These are phyloP conservation scores for Macrocybe gigantea DNA, from an alignment of 768 basidiomycete species.

Conservation along the genomic window DNA sequence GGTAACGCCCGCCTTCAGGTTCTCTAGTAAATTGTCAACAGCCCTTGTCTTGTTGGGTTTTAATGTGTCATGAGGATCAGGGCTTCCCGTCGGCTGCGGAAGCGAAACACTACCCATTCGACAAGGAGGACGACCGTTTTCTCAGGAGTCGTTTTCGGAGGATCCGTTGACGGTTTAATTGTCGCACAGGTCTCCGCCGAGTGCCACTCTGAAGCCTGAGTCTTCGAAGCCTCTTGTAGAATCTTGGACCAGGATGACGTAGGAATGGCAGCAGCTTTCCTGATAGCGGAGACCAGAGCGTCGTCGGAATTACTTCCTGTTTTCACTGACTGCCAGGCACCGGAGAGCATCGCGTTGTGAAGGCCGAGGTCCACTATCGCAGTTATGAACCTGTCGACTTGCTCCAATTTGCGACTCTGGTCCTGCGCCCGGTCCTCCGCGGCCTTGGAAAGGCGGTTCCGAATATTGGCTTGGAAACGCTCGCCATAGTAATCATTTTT, in stretches of 20 bases:
- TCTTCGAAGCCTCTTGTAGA: slow-evolving; percentile 24
- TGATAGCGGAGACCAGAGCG: slow-evolving; percentile 37
- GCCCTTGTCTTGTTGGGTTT: slow-evolving; percentile 16
- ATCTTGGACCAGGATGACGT: slow-evolving; percentile 37
- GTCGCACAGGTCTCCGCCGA: slow-evolving; percentile 26
- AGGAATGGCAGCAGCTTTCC: slow-evolving; percentile 30
- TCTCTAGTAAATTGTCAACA: slow-evolving; percentile 25
- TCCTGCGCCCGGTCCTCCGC: slow-evolving; percentile 19
- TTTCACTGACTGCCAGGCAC: slow-evolving; percentile 20
- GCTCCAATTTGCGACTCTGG: slow-evolving; percentile 20
- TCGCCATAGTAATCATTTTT: slow-evolving; percentile 21
- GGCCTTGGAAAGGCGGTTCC: slow-evolving; percentile 11
- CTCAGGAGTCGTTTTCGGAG: slow-evolving; percentile 13
- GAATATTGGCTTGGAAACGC: slow-evolving; percentile 19
- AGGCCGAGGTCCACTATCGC: slow-evolving; percentile 30
- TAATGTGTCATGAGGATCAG: slow-evolving; percentile 10
- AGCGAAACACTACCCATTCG: slow-evolving; percentile 12
- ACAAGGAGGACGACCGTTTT: too few species aligned
- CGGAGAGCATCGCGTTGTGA: slow-evolving; percentile 23
- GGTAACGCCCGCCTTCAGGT: slow-evolving; percentile 13
- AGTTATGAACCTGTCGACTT: slow-evolving; percentile 28
- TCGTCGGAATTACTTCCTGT: slow-evolving; percentile 31
- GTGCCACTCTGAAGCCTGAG: slow-evolving; percentile 25
- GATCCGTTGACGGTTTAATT: slow-evolving; percentile 23
- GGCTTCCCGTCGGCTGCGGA: slow-evolving; percentile 11